Evolutionary conservation across 257 asterid genomes (phyloP).

Genomic region (Primulina tabacum): DNA sequence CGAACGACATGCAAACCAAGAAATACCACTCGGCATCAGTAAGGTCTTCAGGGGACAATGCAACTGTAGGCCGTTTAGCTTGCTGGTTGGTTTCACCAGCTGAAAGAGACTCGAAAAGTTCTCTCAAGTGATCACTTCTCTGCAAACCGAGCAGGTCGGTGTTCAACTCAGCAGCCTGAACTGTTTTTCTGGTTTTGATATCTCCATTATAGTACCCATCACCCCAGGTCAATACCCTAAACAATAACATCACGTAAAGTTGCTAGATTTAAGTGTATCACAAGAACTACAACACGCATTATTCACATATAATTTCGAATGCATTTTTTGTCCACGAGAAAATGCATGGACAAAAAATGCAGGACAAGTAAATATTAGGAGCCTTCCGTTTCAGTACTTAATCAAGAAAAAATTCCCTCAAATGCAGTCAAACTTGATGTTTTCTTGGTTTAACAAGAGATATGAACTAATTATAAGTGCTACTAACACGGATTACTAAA

Average conservation of each 20-base stretch:
- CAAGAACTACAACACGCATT: constrained; percentile 4
- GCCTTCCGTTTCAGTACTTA: constrained; percentile 9
- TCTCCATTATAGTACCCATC: constrained; percentile 97
- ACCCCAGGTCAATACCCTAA: constrained; percentile 74
- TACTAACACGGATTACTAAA: constrained; percentile 5
- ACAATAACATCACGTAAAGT: constrained; percentile 4
- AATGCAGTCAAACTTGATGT: constrained; percentile 4
- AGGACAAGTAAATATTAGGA: background rate
- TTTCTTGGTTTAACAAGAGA: constrained; percentile 22
- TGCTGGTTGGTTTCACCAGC: constrained; percentile 59
- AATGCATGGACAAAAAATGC: background rate
- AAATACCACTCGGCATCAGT: constrained; percentile 94
- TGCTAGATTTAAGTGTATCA: background rate
- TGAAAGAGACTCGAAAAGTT: constrained; percentile 64
- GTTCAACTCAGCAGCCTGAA: constrained; percentile 55
- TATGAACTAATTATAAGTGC: background rate
- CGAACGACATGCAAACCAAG: constrained; percentile 95
- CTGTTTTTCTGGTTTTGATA: constrained; percentile 85
- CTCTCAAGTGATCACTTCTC: constrained; percentile 81
- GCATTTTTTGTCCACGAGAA: background rate
- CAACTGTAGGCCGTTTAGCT: constrained; percentile 72
- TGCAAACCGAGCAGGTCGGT: constrained; percentile 63
- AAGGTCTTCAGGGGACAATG: constrained; percentile 94
- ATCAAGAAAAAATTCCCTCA: background rate
- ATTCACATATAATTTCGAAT: background rate